Evolutionary conservation across 805 yeast species (phyloP).

Genomic region (Kuraishia cidri): DNA sequence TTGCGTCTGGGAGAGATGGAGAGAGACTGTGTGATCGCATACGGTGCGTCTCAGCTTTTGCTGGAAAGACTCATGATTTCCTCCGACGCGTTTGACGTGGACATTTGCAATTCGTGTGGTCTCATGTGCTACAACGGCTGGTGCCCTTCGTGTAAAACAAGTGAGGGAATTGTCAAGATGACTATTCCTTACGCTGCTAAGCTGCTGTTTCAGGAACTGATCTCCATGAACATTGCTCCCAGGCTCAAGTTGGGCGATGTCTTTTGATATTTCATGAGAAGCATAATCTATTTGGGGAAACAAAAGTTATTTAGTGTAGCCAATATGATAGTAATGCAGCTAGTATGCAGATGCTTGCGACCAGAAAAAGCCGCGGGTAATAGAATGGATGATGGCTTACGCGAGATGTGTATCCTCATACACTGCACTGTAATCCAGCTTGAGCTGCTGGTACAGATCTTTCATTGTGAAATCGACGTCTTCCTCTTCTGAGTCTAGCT

Average conservation of each 20-base stretch:
- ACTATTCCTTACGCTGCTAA: conserved; percentile 99
- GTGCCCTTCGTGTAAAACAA: conserved; percentile 94
- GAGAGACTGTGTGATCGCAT: conserved; percentile 98
- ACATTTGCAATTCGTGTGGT: conserved; percentile 89
- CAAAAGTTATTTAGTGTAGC: too few species aligned
- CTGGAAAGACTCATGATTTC: conserved; percentile 93
- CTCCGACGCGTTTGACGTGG: conserved; percentile 97
- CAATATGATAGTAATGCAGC: too few species aligned
- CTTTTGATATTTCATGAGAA: conserved; percentile 46
- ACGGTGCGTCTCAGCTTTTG: conserved; percentile 93
- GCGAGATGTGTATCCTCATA: too few species aligned
- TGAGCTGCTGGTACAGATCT: background rate
- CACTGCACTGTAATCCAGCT: background rate
- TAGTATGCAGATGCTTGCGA: too few species aligned
- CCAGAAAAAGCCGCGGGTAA: background rate
- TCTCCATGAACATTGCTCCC: conserved; percentile 99
- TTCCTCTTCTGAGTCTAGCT: background rate
- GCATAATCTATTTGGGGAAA: too few species aligned
- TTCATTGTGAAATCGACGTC: background rate
- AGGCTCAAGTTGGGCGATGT: conserved; percentile 84
- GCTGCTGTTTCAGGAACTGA: conserved; percentile 88
- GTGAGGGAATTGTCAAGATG: conserved; percentile 83
- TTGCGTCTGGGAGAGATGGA: conserved; percentile 99
- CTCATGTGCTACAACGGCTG: conserved; percentile 96
- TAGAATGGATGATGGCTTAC: too few species aligned